A percentile compares a stretch with the other conserved stretches of the same genome.
Evolutionary conservation across 2,329 filamentous ascomycete genomes (phyloP).

Genomic region (Sporothrix dimorphospora): DNA sequence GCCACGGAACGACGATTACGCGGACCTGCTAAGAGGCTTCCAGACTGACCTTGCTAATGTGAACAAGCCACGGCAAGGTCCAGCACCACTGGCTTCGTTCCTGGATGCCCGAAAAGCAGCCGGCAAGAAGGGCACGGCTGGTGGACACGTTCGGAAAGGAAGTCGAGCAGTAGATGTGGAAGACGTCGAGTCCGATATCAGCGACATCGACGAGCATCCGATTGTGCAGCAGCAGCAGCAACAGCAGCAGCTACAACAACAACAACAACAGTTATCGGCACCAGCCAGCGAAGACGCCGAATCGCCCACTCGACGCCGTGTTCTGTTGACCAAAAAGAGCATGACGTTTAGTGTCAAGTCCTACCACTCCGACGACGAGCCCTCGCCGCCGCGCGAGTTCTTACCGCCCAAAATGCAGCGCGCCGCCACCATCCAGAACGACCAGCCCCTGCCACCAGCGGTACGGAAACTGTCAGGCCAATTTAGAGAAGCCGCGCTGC

Average conservation of each 20-base stretch:
- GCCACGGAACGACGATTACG: constrained; percentile 45
- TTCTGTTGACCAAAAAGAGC: constrained; percentile 30
- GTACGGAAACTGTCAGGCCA: constrained; percentile 24
- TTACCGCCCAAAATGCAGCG: background rate
- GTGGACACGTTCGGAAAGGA: background rate
- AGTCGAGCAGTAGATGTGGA: constrained; percentile 39
- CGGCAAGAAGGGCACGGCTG: background rate
- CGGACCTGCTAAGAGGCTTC: constrained; percentile 48
- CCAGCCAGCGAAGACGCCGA: constrained; percentile 22
- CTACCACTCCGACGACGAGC: constrained; percentile 31
- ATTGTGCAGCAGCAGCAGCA: constrained; percentile 21
- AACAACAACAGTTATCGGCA: constrained; percentile 10
- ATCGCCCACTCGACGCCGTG: constrained; percentile 30
- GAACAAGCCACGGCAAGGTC: constrained; percentile 27
- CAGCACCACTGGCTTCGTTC: constrained; percentile 25
- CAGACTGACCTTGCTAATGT: constrained; percentile 44
- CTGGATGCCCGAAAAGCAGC: constrained; percentile 18
- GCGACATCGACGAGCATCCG: constrained; percentile 56
- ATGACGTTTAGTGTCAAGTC: constrained; percentile 32
- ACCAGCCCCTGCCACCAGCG: constrained; percentile 20
- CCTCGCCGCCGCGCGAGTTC: constrained; percentile 13
- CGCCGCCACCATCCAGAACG: constrained; percentile 9
- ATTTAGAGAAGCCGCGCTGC: constrained; percentile 2
- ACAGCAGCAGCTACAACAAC: background rate
- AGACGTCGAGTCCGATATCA: constrained; percentile 53